Evolutionary conservation across 352 stramenopile species (phyloP).

Genomic region (Phytophthora kernoviae): DNA sequence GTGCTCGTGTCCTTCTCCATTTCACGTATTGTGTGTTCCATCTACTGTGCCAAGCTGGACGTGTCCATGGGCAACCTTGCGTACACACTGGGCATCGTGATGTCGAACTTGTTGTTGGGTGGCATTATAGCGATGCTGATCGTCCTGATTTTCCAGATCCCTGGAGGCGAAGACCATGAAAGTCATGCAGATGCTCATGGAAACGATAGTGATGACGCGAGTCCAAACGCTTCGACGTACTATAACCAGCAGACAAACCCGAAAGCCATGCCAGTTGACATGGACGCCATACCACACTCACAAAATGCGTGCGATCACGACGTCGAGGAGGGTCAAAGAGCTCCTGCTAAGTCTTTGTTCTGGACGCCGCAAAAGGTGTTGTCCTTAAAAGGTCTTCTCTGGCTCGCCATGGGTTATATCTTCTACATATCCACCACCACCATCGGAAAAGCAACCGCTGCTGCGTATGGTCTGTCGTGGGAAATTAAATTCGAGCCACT

Average conservation of each 20-base stretch:
- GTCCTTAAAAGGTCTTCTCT: constrained; percentile 65
- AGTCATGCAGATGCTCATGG: constrained; percentile 16
- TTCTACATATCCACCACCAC: constrained; percentile 62
- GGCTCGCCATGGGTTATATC: constrained; percentile 60
- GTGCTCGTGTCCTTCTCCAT: constrained; percentile 74
- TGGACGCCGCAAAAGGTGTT: constrained; percentile 38
- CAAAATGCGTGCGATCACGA: constrained; percentile 57
- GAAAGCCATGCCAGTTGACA: constrained; percentile 15
- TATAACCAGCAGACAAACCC: constrained; percentile 27
- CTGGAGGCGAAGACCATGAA: constrained; percentile 21
- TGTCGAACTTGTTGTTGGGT: constrained; percentile 57
- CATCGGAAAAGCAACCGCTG: constrained; percentile 40
- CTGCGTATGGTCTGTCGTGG: constrained; percentile 54
- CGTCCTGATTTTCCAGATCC: constrained; percentile 62
- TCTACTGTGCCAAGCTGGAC: constrained; percentile 61
- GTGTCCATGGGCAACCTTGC: constrained; percentile 57
- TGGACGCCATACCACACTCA: constrained; percentile 44
- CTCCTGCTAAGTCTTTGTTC: constrained; percentile 10
- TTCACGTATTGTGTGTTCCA: constrained; percentile 61
- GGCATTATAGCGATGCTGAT: constrained; percentile 45
- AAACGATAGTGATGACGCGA: constrained; percentile 3
- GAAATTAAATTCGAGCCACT: constrained; percentile 73
- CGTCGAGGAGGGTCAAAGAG: neutral
- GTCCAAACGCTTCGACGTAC: constrained; percentile 13
- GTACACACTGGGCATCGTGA: constrained; percentile 57